Conservation (phyloP, 1,139 yeast species). For the Diutina siamensis region DNA sequence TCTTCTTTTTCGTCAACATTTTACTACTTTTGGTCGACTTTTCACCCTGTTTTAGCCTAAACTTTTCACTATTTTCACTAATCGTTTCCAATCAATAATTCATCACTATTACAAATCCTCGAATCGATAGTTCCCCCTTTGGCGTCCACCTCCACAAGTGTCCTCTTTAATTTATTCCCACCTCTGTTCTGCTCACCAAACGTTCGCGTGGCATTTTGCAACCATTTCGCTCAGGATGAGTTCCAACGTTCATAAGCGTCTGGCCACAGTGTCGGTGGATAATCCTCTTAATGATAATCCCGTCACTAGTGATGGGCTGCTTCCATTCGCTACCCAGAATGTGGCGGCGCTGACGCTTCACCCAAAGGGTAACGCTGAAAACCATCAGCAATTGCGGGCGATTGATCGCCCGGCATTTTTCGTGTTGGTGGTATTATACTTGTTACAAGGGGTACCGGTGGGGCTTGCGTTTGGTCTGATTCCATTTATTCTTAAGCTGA, state of each 20-base stretch:
- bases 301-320: not conserved
- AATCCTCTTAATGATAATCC: not conserved
- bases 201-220: conserved; percentile 4
- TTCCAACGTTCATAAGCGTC: conserved; percentile 3
- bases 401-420: conserved; percentile 37
- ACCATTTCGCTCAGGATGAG: not conserved
- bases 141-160: no score
- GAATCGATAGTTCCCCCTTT: no score
- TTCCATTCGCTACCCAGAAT: conserved; percentile 1
- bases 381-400: not conserved
- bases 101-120: no score
- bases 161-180: no score
- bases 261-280: conserved; percentile 1
- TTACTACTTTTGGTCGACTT: no score
- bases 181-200: no score
- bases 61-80: no score
- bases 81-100: no score
- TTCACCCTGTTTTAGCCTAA: no score
- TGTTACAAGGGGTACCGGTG: conserved; percentile 90
- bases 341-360: not conserved
- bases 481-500: conserved; percentile 81
- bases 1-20: no score
- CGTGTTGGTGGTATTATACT: conserved; percentile 58
- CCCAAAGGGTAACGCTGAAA: not conserved
- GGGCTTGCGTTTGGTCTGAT: conserved; percentile 93